These are phyloP conservation scores for Termitomyces sp. DNA, from an alignment of 768 basidiomycete genomes.

Conservation along the genomic window DNA sequence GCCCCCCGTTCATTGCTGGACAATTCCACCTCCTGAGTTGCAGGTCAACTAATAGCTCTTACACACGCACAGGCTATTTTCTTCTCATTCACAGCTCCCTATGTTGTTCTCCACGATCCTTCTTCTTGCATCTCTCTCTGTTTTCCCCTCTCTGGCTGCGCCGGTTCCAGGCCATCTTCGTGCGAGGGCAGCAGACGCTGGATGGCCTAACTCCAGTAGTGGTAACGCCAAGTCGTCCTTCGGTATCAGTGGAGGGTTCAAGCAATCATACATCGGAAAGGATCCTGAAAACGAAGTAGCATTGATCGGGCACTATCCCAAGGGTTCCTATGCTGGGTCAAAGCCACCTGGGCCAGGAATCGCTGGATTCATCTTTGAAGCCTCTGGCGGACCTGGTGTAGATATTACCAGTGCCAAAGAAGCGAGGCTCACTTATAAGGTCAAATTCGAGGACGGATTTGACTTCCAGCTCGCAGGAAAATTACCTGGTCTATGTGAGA, in stretches of 20 bases:
- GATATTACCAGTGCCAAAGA: constrained; percentile 61
- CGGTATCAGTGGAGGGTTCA: constrained; percentile 9
- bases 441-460: constrained; percentile 46
- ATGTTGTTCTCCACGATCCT: constrained; percentile 12
- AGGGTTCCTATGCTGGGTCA: constrained; percentile 16
- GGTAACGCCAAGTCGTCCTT: constrained; percentile 2
- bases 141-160: constrained; percentile 11
- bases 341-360: constrained; percentile 6
- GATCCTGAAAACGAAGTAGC: constrained; percentile 1
- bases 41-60: constrained; percentile 18
- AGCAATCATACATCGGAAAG: not conserved
- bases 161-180: constrained; percentile 8
- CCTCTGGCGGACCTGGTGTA: constrained; percentile 49
- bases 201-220: constrained; percentile 7
- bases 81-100: not conserved
- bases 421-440: constrained; percentile 55
- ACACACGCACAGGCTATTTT: constrained; percentile 4
- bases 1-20: constrained; percentile 15
- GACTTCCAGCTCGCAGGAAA: constrained; percentile 68
- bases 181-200: not conserved
- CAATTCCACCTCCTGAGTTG: constrained; percentile 15
- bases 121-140: constrained; percentile 8
- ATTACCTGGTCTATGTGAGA: constrained; percentile 65
- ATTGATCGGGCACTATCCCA: constrained; percentile 11
- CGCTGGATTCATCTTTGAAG: constrained; percentile 45